These are phyloP conservation scores for Pseudogymnoascus sp. DNA, from an alignment of 2,329 filamentous ascomycete genomes.

Conservation along the genomic window DNA sequence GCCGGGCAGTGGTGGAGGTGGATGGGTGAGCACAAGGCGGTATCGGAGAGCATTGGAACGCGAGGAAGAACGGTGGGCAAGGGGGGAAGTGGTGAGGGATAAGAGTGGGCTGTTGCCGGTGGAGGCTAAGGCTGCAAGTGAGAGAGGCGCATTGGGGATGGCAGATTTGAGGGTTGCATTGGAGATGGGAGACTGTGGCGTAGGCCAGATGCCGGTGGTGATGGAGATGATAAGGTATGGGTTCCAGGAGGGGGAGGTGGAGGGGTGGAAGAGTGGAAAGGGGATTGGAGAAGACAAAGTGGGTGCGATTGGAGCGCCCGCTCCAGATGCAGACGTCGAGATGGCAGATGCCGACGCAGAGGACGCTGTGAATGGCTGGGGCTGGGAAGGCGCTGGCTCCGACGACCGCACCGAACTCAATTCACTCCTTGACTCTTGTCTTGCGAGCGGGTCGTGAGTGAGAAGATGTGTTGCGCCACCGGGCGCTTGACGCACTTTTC, in stretches of 20 bases:
- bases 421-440: slow-evolving; percentile 38
- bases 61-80: slow-evolving; percentile 66
- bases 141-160: slow-evolving; percentile 66
- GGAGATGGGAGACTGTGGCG: slow-evolving; percentile 65
- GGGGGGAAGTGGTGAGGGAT: slow-evolving; percentile 69
- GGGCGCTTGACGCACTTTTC: not conserved
- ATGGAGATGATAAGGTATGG: slow-evolving; percentile 61
- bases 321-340: slow-evolving; percentile 39
- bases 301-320: slow-evolving; percentile 37
- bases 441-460: slow-evolving; percentile 4
- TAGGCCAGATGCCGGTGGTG: slow-evolving; percentile 71
- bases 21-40: slow-evolving; percentile 70
- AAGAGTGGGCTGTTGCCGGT: slow-evolving; percentile 72
- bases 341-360: slow-evolving; percentile 49
- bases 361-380: slow-evolving; percentile 33
- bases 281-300: slow-evolving; percentile 23
- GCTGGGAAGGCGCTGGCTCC: slow-evolving; percentile 54
- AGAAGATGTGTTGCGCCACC: not conserved
- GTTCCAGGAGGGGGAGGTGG: slow-evolving; percentile 70
- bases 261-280: slow-evolving; percentile 44
- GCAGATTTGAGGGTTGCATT: slow-evolving; percentile 71
- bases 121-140: slow-evolving; percentile 68
- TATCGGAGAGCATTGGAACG: slow-evolving; percentile 67
- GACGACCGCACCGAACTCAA: slow-evolving; percentile 48
- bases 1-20: slow-evolving; percentile 55